These are phyloP conservation scores for Diplogelasinospora grovesii DNA, from an alignment of 495 filamentous ascomycete species.

Conservation along the genomic window DNA sequence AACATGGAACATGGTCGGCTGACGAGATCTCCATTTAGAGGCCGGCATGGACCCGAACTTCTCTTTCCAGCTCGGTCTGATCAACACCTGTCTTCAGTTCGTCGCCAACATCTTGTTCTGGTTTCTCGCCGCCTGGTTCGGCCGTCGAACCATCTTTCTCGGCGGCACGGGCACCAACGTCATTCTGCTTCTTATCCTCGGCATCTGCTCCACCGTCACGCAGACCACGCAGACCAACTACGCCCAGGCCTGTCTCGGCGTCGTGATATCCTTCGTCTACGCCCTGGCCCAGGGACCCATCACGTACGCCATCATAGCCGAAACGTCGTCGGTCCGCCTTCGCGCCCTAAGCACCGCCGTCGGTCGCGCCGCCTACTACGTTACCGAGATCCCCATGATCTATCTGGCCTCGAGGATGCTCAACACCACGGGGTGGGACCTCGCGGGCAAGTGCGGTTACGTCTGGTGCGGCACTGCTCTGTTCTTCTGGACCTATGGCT, in stretches of 20 bases:
- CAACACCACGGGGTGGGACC: conserved; percentile 33
- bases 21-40: conserved; percentile 16
- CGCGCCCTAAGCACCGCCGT: conserved; percentile 51
- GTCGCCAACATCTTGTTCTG: conserved; percentile 50
- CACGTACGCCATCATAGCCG: conserved; percentile 53
- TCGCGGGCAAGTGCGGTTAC: conserved; percentile 49
- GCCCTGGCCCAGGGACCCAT: conserved; percentile 45
- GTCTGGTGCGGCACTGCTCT: conserved; percentile 26
- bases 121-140: conserved; percentile 40
- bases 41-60: conserved; percentile 28
- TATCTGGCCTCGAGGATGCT: conserved; percentile 46
- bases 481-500: conserved; percentile 25
- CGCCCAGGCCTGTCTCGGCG: conserved; percentile 47
- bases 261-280: conserved; percentile 52
- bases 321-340: conserved; percentile 52
- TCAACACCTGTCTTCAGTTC: conserved; percentile 45
- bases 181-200: conserved; percentile 33
- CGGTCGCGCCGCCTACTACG: conserved; percentile 46
- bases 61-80: conserved; percentile 40
- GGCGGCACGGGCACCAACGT: conserved; percentile 37
- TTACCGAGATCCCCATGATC: conserved; percentile 49
- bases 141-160: conserved; percentile 43
- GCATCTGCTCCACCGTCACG: conserved; percentile 40
- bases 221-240: conserved; percentile 24
- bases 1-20: conserved; percentile 20